Evolutionary conservation across 371 early-diverging fungal genomes (phyloP).

Genomic region (Syncephalastrum contaminatum): DNA sequence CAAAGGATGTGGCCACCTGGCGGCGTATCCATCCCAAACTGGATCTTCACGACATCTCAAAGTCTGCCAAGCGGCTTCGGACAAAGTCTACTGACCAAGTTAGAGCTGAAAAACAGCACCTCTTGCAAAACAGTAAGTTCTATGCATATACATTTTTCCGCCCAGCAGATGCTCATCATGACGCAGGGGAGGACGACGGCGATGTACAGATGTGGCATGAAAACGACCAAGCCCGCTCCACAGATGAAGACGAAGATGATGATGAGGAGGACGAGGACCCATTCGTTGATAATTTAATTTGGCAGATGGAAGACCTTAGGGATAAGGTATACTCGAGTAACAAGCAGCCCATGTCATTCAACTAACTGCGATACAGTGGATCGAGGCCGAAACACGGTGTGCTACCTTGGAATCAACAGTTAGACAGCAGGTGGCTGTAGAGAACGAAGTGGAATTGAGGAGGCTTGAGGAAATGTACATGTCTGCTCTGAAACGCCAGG

Average conservation of each 20-base stretch:
- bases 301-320: slow-evolving; percentile 46
- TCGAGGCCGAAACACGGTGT: slow-evolving; percentile 56
- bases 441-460: slow-evolving; percentile 42
- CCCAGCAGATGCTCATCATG: neutral
- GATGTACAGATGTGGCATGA: slow-evolving; percentile 1
- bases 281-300: slow-evolving; percentile 42
- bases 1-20: slow-evolving; percentile 60
- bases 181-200: neutral
- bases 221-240: neutral
- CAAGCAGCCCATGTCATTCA: neutral
- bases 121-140: no score
- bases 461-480: slow-evolving; percentile 44
- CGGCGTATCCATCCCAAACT: slow-evolving; percentile 40
- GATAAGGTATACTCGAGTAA: slow-evolving; percentile 35
- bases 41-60: slow-evolving; percentile 28
- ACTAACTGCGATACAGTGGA: slow-evolving; percentile 29
- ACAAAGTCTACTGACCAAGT: slow-evolving; percentile 13
- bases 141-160: no score
- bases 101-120: slow-evolving; percentile 2
- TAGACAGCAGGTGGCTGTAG: slow-evolving; percentile 48
- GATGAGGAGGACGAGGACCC: slow-evolving; percentile 43
- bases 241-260: slow-evolving; percentile 35
- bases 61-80: slow-evolving; percentile 18
- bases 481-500: slow-evolving; percentile 32
- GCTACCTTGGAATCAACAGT: slow-evolving; percentile 56